Base-by-base conservation (phyloP, 1,284 basidiomycete species). In the Leccinum griseonigrum region DNA sequence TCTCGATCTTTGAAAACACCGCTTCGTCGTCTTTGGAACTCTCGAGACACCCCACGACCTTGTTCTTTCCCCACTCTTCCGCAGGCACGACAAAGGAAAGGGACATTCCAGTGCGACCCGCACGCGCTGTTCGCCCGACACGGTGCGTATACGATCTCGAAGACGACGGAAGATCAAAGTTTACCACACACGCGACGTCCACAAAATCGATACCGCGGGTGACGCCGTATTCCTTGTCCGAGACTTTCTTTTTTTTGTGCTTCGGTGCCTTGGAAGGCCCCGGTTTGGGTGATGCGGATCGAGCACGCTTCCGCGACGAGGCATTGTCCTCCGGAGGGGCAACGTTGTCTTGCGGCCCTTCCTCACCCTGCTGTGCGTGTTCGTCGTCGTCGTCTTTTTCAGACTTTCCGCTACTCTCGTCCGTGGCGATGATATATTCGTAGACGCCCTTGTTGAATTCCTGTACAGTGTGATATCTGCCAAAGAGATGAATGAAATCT, bases 381-480 rank as follows among this genome's bases (percentile, higher is more conserved):
- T 81, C 79, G 0, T 81, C 78, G 46, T 76, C 72, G 29, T 81
- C 79, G 0, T 87, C 87, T 43, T 81, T 79, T 60, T 90, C 85
- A 14, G 78, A 76, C 8, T 78, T 79, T 8, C 80, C 78, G 3
- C 85, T 82, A 64, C 84, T 85, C 76, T 98, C 97, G 73, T 99
- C 97, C 3, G 96, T 98, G 0, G 97, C 97, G 62, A 99, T 97
- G 64, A 99, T 96, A 73, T 98, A 98, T 73, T 99, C 95, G 72
- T 98, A 99, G 11, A 97, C 94, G 7, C 97, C 97, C 70, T 95
- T 94, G 78, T 99, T 98, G 75, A 99, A 99, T 77, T 98, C 97
- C 71, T 99, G 95, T 2, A 99, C 97, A 5, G 93, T 92, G 73
- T 99, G 97, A 72, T 97, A 98, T 75, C 93, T 94, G 46, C 14